Conservation (phyloP, 2,329 filamentous ascomycete species). For the Lachnellula cervina region DNA sequence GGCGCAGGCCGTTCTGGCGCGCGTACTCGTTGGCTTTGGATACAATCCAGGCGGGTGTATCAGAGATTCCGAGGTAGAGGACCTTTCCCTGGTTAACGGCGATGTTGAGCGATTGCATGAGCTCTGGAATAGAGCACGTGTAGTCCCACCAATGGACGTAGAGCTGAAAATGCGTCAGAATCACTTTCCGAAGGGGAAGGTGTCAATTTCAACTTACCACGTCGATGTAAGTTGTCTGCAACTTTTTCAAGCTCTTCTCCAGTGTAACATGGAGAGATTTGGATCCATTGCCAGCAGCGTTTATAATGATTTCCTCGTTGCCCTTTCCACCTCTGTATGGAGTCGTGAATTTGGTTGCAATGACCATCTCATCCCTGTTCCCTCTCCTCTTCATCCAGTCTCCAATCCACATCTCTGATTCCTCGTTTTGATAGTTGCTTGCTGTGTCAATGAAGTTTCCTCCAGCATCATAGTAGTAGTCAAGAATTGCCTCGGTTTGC, state of each 20-base stretch:
- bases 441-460: conserved; percentile 67
- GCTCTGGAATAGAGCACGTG: conserved; percentile 57
- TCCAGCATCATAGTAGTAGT: conserved; percentile 50
- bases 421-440: conserved; percentile 60
- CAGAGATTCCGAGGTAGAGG: conserved; percentile 61
- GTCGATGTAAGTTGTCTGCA: conserved; percentile 67
- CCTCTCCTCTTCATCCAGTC: conserved; percentile 64
- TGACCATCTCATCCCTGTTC: conserved; percentile 60
- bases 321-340: conserved; percentile 28
- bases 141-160: conserved; percentile 67
- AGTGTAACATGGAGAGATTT: conserved; percentile 57
- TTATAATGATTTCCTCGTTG: conserved; percentile 35
- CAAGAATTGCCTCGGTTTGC: conserved; percentile 50
- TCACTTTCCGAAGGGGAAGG: background rate
- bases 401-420: conserved; percentile 62
- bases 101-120: conserved; percentile 64
- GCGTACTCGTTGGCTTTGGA: conserved; percentile 65
- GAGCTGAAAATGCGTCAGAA: conserved; percentile 34
- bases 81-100: conserved; percentile 59
- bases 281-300: conserved; percentile 53
- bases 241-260: conserved; percentile 51
- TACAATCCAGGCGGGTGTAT: conserved; percentile 67
- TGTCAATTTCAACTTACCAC: conserved; percentile 36
- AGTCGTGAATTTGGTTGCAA: conserved; percentile 56
- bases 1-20: conserved; percentile 62